phyloP scores from a whole-genome alignment of 768 basidiomycete species.

The Mrakia blollopis region DNA sequence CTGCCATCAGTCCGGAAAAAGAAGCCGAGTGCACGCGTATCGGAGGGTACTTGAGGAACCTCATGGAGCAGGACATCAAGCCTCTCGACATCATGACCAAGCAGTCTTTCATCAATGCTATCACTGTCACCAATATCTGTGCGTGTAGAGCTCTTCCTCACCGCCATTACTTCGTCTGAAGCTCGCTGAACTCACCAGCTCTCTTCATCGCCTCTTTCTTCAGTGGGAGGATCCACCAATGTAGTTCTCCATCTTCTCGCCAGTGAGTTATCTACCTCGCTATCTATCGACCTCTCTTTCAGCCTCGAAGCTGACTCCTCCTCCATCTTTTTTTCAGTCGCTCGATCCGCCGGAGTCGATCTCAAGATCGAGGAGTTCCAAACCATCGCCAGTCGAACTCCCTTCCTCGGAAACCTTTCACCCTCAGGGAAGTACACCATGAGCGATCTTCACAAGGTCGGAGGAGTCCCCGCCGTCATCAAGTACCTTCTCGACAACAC shows the following conservation, averaged over 20 bases:
- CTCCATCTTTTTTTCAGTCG: conserved; percentile 37
- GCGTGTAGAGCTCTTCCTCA: not conserved
- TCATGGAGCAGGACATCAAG: conserved; percentile 18
- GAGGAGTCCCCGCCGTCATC: conserved; percentile 75
- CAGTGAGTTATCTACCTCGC: too few species aligned
- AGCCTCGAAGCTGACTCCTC: too few species aligned
- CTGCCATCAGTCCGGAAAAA: conserved; percentile 56
- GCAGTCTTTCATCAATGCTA: conserved; percentile 74
- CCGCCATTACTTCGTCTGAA: not conserved
- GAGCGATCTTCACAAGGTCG: conserved; percentile 81
- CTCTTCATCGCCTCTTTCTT: not conserved
- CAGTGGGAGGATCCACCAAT: conserved; percentile 78
- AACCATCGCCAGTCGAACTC: not conserved
- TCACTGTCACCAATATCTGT: conserved; percentile 64
- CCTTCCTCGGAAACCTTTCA: conserved; percentile 32
- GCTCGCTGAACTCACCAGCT: not conserved
- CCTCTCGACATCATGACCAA: conserved; percentile 59
- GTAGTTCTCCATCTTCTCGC: conserved; percentile 79
- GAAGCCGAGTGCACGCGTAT: conserved; percentile 64
- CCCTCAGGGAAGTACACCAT: conserved; percentile 83
- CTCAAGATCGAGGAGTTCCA: conserved; percentile 18
- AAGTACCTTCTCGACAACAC: conserved; percentile 48
- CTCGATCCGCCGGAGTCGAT: not conserved
- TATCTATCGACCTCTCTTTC: too few species aligned
- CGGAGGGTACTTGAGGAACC: conserved; percentile 65